A percentile compares a stretch with the other conserved stretches of the same genome.
phyloP scores from a whole-genome alignment of 805 yeast genomes.

The Cyberlindnera samutprakarnensis region DNA sequence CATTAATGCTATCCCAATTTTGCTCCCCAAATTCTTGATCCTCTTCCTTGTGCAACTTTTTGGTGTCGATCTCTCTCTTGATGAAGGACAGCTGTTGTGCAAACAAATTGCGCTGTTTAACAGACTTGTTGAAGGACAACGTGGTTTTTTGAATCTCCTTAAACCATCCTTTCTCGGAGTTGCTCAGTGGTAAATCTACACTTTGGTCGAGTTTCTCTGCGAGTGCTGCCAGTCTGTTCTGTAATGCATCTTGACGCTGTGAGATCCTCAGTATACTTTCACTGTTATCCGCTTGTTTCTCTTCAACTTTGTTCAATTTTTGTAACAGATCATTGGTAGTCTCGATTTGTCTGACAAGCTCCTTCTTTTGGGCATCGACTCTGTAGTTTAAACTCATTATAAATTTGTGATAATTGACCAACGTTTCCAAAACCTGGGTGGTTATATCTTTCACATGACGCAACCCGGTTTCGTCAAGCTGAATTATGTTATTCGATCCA shows the following conservation, averaged over 20 bases:
- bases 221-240: constrained; percentile 25
- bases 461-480: constrained; percentile 12
- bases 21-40: constrained; percentile 2
- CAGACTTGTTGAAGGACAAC: constrained; percentile 24
- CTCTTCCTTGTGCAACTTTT: constrained; percentile 1
- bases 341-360: constrained; percentile 33
- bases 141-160: constrained; percentile 31
- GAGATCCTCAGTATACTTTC: constrained; percentile 13
- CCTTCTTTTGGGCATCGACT: constrained; percentile 31
- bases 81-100: constrained; percentile 24
- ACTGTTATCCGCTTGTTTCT: constrained; percentile 8
- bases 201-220: constrained; percentile 19
- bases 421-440: constrained; percentile 10
- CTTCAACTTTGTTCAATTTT: constrained; percentile 11
- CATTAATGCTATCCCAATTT: constrained; percentile 27
- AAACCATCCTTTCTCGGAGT: constrained; percentile 38
- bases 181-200: constrained; percentile 27
- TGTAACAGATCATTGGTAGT: constrained; percentile 18
- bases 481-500: constrained; percentile 1
- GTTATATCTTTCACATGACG: constrained; percentile 15
- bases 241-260: constrained; percentile 27
- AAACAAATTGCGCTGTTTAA: constrained; percentile 20
- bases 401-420: constrained; percentile 22
- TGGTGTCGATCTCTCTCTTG: constrained; percentile 19
- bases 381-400: constrained; percentile 30